Percentiles rank a stretch among this genome's conserved stretches.
Evolutionary conservation across 2,329 filamentous ascomycete species (phyloP).

Genomic region (Colletotrichum salicis): DNA sequence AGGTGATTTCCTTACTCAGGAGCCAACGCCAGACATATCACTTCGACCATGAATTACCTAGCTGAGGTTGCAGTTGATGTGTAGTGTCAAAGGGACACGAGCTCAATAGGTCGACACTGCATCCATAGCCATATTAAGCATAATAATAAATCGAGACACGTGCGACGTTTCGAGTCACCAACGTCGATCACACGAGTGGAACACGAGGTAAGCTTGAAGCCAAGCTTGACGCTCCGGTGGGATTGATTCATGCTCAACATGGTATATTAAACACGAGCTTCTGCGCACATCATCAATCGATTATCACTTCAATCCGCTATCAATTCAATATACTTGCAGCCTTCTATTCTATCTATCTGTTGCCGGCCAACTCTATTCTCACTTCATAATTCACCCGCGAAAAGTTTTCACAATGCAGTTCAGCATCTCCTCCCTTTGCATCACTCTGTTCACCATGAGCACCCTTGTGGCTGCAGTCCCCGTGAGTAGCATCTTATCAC

Average conservation of each 20-base stretch:
- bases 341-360: neutral
- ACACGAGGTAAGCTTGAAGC: neutral
- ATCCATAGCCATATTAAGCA: neutral
- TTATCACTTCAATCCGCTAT: neutral
- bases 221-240: neutral
- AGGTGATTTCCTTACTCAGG: neutral
- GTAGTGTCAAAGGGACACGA: neutral
- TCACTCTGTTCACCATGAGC: constrained; percentile 5
- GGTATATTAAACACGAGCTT: neutral
- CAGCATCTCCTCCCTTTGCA: neutral
- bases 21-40: neutral
- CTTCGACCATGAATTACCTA: neutral
- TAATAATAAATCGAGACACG: neutral
- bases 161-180: neutral
- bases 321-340: neutral
- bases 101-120: neutral
- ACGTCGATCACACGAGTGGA: neutral
- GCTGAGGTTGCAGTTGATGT: neutral
- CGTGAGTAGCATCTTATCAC: neutral
- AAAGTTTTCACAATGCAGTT: constrained; percentile 5
- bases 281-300: neutral
- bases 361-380: neutral
- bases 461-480: neutral
- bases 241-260: neutral
- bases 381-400: neutral